These are phyloP conservation scores for Letharia columbiana DNA, from an alignment of 495 filamentous ascomycete genomes.

Conservation along the genomic window DNA sequence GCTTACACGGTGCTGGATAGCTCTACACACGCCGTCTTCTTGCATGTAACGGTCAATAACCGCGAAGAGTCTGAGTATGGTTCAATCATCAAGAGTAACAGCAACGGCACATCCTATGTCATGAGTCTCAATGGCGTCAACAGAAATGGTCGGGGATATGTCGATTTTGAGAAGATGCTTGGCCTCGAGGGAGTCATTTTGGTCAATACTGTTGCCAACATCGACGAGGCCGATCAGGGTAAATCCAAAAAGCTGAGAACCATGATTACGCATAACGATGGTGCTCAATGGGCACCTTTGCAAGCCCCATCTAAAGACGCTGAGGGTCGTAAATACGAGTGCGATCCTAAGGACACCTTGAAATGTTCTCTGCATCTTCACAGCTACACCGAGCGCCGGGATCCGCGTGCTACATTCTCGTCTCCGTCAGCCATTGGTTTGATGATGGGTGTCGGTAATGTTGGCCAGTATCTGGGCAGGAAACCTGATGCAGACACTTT, in stretches of 20 bases:
- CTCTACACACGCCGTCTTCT: constrained; percentile 82
- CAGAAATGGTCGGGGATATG: constrained; percentile 61
- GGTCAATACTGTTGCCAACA: constrained; percentile 75
- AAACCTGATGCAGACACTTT: constrained; percentile 58
- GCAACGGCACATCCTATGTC: constrained; percentile 91
- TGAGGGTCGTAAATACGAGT: constrained; percentile 60
- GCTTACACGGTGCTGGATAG: constrained; percentile 91
- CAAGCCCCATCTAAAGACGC: constrained; percentile 58
- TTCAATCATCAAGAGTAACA: constrained; percentile 94
- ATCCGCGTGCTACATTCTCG: constrained; percentile 73
- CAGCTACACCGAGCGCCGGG: constrained; percentile 80
- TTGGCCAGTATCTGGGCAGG: constrained; percentile 57
- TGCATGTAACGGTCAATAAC: constrained; percentile 73
- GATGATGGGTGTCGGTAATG: constrained; percentile 87
- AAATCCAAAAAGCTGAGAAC: constrained; percentile 72
- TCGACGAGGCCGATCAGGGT: constrained; percentile 49
- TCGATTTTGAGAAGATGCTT: constrained; percentile 94
- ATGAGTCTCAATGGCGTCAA: constrained; percentile 71
- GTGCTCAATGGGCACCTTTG: constrained; percentile 71
- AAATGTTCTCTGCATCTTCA: constrained; percentile 86
- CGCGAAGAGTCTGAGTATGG: constrained; percentile 57
- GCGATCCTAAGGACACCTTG: constrained; percentile 47
- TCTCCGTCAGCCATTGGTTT: constrained; percentile 83
- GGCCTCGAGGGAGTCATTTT: constrained; percentile 83
- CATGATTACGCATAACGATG: constrained; percentile 93